Evolutionary conservation across 2,329 filamentous ascomycete species (phyloP).

Genomic region (Fusarium xyrophilum): DNA sequence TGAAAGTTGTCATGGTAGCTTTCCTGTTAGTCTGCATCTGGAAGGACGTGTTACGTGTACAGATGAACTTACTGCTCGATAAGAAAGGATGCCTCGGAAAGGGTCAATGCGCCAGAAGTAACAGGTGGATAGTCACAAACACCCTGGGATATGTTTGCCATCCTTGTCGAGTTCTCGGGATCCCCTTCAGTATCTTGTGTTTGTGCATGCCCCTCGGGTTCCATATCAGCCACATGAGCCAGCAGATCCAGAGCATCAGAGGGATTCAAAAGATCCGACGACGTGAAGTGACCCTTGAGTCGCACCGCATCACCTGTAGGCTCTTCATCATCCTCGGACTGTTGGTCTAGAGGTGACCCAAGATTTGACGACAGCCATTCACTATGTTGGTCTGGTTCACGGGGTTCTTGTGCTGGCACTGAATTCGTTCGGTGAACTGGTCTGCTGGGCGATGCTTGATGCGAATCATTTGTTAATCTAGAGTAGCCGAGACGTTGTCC

Average conservation of each 20-base stretch:
- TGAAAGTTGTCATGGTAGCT: conserved; percentile 72
- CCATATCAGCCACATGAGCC: conserved; percentile 51
- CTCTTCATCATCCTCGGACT: conserved; percentile 11
- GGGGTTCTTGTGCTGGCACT: background rate
- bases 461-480: background rate
- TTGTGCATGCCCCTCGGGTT: conserved; percentile 36
- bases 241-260: conserved; percentile 52
- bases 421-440: background rate
- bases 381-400: conserved; percentile 13
- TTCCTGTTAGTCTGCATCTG: background rate
- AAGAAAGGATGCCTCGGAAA: conserved; percentile 38
- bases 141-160: background rate
- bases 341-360: conserved; percentile 23
- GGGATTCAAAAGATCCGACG: conserved; percentile 51
- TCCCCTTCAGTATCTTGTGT: background rate
- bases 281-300: conserved; percentile 51
- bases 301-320: background rate
- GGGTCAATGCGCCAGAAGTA: conserved; percentile 41
- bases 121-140: conserved; percentile 44
- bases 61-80: conserved; percentile 39
- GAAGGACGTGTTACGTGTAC: accelerated
- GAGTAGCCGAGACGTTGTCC: conserved; percentile 24
- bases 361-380: conserved; percentile 28
- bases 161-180: background rate
- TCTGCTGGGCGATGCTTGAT: background rate